These are phyloP conservation scores for Ormosia semicastrata DNA, from an alignment of 306 rosid genomes.

Conservation along the genomic window DNA sequence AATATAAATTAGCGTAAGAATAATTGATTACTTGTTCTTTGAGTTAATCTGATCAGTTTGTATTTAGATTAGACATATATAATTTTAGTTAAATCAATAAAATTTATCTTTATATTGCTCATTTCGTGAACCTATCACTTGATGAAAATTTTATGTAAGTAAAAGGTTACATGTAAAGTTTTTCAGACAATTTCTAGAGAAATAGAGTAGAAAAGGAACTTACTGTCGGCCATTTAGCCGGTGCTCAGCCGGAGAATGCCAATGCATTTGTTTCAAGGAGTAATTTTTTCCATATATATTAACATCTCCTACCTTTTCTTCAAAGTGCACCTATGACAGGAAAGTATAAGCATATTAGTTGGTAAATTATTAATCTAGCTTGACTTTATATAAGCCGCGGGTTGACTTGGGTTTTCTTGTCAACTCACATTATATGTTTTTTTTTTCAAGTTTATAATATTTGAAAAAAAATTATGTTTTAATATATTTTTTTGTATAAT, in stretches of 20 bases:
- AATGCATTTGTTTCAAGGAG: slow-evolving; percentile 46
- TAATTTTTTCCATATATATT: slow-evolving; percentile 39
- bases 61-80: not conserved
- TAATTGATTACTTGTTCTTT: not conserved
- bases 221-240: slow-evolving; percentile 48
- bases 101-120: too few species aligned
- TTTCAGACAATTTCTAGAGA: not conserved
- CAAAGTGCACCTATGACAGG: slow-evolving; percentile 35
- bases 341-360: not conserved
- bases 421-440: too few species aligned
- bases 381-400: too few species aligned
- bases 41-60: not conserved
- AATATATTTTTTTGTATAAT: too few species aligned
- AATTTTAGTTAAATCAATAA: not conserved
- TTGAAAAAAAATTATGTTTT: too few species aligned
- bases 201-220: slow-evolving; percentile 4
- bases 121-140: too few species aligned
- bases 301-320: slow-evolving; percentile 26
- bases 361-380: not conserved
- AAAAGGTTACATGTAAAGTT: too few species aligned
- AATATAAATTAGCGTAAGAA: too few species aligned
- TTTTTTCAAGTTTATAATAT: too few species aligned
- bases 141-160: too few species aligned
- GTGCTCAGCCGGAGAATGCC: slow-evolving; percentile 67
- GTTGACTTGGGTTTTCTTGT: too few species aligned